phyloP scores from a whole-genome alignment of 2,329 filamentous ascomycete genomes.

The Davidsoniella eucalypti region DNA sequence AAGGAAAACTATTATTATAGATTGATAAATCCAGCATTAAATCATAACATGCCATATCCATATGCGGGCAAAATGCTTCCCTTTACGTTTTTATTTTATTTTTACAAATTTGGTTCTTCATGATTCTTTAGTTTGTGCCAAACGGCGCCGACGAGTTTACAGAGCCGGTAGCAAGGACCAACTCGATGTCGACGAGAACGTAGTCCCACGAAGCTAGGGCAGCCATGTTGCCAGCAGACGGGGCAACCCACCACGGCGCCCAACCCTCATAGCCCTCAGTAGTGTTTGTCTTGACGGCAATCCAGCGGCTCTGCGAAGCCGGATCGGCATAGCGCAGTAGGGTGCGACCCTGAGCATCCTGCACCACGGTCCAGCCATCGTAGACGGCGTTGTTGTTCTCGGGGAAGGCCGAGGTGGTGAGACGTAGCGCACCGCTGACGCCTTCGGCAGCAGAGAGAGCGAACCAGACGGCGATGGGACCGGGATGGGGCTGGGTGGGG shows the following conservation, averaged over 20 bases:
- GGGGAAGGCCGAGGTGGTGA: constrained; percentile 5
- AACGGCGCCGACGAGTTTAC: constrained; percentile 11
- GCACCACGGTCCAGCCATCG: constrained; percentile 3
- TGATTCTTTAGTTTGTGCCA: constrained; percentile 7
- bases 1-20: no score
- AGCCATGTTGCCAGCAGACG: neutral
- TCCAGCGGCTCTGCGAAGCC: constrained; percentile 5
- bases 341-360: neutral
- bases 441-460: constrained; percentile 1
- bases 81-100: neutral
- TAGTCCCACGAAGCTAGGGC: constrained; percentile 7
- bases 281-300: constrained; percentile 11
- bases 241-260: constrained; percentile 12
- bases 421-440: neutral
- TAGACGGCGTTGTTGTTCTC: constrained; percentile 3
- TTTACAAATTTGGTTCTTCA: neutral
- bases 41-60: no score
- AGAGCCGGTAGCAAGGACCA: constrained; percentile 8
- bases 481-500: constrained; percentile 9
- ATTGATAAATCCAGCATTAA: no score
- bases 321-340: constrained; percentile 6
- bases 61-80: no score
- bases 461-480: constrained; percentile 3
- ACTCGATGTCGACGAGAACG: constrained; percentile 8
- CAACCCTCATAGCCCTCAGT: constrained; percentile 9